Percentiles rank a stretch among this genome's conserved stretches.
These are phyloP conservation scores for Dimocarpus longan DNA, from an alignment of 345 rosid genomes.

Conservation along the genomic window DNA sequence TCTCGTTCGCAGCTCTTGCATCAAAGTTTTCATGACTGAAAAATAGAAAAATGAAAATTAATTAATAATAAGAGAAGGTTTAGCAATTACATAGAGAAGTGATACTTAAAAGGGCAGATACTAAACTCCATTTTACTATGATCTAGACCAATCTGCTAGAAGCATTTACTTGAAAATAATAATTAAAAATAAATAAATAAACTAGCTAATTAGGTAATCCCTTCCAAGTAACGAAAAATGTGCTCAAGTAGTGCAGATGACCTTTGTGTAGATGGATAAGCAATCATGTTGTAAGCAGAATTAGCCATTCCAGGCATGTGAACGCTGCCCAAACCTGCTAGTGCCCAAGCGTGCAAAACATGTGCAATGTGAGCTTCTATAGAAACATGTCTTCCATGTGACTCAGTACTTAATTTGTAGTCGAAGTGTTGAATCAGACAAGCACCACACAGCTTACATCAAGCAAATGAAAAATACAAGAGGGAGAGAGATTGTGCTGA, in stretches of 20 bases:
- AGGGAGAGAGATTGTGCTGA: constrained; percentile 12
- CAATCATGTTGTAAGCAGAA: constrained; percentile 86
- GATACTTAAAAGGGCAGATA: constrained; percentile 23
- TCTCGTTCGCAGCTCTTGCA: constrained; percentile 43
- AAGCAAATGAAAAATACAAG: constrained; percentile 2
- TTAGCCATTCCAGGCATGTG: constrained; percentile 87
- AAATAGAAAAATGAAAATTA: constrained; percentile 21
- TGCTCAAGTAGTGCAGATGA: constrained; percentile 89
- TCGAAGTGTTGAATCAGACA: constrained; percentile 38
- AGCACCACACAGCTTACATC: constrained; percentile 30
- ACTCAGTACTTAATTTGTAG: constrained; percentile 38
- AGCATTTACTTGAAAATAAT: constrained; percentile 28
- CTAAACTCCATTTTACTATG: constrained; percentile 31
- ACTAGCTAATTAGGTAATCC: constrained; percentile 44
- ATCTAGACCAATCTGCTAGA: constrained; percentile 42
- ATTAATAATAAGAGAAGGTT: constrained; percentile 14
- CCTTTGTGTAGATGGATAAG: constrained; percentile 95
- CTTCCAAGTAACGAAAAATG: constrained; percentile 49
- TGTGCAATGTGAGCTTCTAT: constrained; percentile 87
- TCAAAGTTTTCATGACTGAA: constrained; percentile 58
- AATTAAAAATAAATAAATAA: neutral
- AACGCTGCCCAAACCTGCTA: constrained; percentile 96
- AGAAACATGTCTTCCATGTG: constrained; percentile 59
- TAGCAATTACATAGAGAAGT: neutral
- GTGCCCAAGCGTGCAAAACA: constrained; percentile 93